Evolutionary conservation across 225 moss, liverwort and hornwort genomes (phyloP), one percentile per base, ranked within the genome.

Genomic region (Physcomitrium patens): DNA sequence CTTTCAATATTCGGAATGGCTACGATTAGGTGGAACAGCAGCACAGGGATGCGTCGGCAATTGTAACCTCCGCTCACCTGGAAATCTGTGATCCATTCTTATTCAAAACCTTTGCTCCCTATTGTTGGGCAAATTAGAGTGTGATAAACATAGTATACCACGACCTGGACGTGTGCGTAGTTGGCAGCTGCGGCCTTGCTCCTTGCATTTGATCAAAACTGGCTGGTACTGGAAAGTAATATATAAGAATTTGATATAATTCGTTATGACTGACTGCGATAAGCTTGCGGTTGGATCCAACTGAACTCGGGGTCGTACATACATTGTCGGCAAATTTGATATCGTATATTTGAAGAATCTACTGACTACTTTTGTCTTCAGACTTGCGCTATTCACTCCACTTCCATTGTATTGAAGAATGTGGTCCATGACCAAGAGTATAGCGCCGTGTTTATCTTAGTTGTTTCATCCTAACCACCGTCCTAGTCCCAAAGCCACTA

Each of bases 291-390:
- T 37, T 37, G 31, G 4, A 37, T 37, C 31, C 31, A 37, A 4
- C 20, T 63, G 62, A 68, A 12, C 63, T 13, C 23, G 44, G 63
- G 72, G 48, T 27, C 49, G n/a, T 57, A 44, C 68, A 69, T 16
- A 51, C 1, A 43, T 77, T 60, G 63, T 73, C 16, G 23, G 37
- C 66, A 67, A n/a, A 24, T 5, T 42, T 17, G 18, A 13, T 46
- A 10, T 42, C 26, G 6, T 18, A 19, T 42, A 47, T 52, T 8
- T 18, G 5, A 41, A 58, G n/a, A 24, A 50, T 58, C 23, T 58
- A 46, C 66, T 59, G 24, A 28, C 22, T 52, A 11, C 18, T 17
- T 65, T 59, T 27, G 16, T 55, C 18, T 41, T 8, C 42, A 59
- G 27, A 70, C 44, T 63, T 58, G 43, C 59, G 15, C 44, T 61